Evolutionary conservation across 306 rosid genomes (phyloP), one percentile per base, ranked within the genome.

Genomic region (Acmispon strigosus): DNA sequence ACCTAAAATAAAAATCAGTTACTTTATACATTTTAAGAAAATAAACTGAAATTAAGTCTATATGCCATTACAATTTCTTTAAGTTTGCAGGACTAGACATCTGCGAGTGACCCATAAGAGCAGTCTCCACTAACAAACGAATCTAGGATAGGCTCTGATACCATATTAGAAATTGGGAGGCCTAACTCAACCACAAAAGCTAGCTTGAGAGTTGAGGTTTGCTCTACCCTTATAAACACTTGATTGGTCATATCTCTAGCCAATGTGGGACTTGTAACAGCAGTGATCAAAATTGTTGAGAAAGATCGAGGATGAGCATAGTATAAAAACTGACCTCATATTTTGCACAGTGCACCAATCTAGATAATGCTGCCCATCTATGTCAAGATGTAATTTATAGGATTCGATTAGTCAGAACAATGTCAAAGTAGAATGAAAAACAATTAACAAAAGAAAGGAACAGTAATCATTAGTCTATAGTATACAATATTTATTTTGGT

Each of bases 271-370:
- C n/a, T n/a, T n/a, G n/a, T n/a, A 44, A 19, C 68, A 43, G 39
- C 6, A 0, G 34, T 24, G 69, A 66, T 58, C 47, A 42, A 79
- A 58, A 56, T 48, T 56, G 22, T 27, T 56, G 66, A 76, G 43
- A 66, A 80, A 59, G 56, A 57, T 60, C 44, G 43, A 36, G 64
- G 72, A 13, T 66, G 57, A 73, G 55, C 5, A 7, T 51, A 63
- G 14, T 12, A 62, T 70, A 45, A 15, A 48, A 76, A 76, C 90
- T 69, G 44, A 86, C 96, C 98, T 92, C 98, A 79, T 69, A 90
- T 76, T 92, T 90, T 32, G 98, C 90, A 82, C 98, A 92, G 78
- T 90, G 88, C 73, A 82, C 91, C 98, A 89, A 90, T 84, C 98
- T 86, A 80, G 96, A 80, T 70, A 92, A 41, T 51, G 96, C 64